Evolutionary conservation across 495 filamentous ascomycete species (phyloP).

Genomic region (Echria macrotheca): DNA sequence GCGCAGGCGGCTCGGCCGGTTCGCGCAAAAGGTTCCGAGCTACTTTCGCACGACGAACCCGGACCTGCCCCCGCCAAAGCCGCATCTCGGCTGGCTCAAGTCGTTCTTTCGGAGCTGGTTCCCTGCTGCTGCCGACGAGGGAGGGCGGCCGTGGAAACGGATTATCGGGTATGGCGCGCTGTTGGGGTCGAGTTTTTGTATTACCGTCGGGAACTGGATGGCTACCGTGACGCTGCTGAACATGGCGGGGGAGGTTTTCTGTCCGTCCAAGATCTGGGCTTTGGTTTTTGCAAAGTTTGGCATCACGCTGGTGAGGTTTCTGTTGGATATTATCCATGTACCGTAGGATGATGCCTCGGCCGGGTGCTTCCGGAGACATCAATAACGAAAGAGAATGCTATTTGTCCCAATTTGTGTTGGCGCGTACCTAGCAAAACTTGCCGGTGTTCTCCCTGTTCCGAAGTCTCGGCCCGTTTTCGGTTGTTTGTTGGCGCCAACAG

Average conservation of each 20-base stretch:
- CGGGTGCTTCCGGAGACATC: no score
- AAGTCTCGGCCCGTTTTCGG: no score
- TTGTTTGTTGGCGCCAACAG: no score
- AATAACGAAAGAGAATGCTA: no score
- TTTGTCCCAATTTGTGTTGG: no score
- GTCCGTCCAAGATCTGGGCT: neutral
- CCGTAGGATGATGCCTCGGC: no score
- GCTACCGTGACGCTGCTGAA: constrained; percentile 1
- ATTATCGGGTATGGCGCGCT: neutral
- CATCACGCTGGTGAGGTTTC: neutral
- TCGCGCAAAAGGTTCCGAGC: neutral
- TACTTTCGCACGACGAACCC: neutral
- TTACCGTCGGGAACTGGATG: constrained; percentile 1
- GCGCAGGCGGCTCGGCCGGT: neutral
- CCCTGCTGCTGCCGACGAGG: neutral
- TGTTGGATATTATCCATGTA: constrained; percentile 1
- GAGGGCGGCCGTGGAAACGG: neutral
- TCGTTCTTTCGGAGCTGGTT: neutral
- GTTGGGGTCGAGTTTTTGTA: neutral
- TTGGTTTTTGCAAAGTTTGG: constrained; percentile 4
- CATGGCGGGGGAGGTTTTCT: constrained; percentile 1
- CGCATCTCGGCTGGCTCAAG: constrained; percentile 3
- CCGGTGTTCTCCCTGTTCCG: no score
- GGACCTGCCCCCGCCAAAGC: neutral
- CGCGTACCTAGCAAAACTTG: no score